Conservation (phyloP, 2,329 filamentous ascomycete species). For the Cercospora sesami region DNA sequence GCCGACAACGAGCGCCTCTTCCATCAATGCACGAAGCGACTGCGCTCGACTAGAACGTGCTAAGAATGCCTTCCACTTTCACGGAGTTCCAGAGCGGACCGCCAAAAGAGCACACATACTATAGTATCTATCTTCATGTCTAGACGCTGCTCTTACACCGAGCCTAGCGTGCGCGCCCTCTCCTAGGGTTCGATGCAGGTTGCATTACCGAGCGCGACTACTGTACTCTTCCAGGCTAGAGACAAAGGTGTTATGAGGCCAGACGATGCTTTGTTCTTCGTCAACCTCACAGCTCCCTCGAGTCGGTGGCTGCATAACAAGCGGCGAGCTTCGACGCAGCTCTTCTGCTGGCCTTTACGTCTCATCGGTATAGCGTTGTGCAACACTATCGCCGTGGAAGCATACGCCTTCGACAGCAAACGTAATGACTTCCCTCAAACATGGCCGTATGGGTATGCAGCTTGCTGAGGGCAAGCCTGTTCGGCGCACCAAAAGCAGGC, state of each 20-base stretch:
- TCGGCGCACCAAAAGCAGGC: constrained; percentile 5
- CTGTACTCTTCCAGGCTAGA: not conserved
- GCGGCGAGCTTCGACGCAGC: not conserved
- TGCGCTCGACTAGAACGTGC: not conserved
- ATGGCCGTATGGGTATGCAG: not conserved
- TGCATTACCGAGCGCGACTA: not conserved
- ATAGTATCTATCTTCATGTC: not conserved
- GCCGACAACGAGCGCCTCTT: not conserved
- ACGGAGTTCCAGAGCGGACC: not conserved
- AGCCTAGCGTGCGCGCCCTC: not conserved
- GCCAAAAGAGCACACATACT: not conserved
- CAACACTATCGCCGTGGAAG: not conserved
- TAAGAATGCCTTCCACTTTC: not conserved
- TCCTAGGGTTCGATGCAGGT: not conserved
- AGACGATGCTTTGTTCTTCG: not conserved
- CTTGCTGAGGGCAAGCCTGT: not conserved
- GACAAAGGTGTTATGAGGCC: not conserved
- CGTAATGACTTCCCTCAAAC: not conserved
- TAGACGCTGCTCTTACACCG: not conserved
- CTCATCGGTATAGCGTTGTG: not conserved
- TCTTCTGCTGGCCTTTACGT: not conserved
- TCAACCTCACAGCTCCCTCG: not conserved
- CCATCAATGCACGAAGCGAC: not conserved
- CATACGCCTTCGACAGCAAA: not conserved
- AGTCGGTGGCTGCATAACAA: not conserved